Base-by-base conservation (phyloP, 2,329 filamentous ascomycete genomes). In the Colletotrichum acutatum region DNA sequence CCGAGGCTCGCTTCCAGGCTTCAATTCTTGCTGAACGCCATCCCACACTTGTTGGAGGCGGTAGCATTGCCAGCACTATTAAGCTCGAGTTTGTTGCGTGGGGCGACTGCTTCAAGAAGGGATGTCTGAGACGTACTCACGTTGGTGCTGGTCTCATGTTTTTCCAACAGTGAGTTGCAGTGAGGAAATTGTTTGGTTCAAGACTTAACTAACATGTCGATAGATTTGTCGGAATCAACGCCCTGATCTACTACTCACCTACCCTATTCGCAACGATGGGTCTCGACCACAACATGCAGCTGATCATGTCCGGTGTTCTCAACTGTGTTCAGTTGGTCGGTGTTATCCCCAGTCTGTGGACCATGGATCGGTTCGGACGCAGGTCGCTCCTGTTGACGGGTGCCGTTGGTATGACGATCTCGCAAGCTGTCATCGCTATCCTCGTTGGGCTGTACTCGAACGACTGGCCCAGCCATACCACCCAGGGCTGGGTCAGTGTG, bases 401-500 rank as follows among this genome's bases (percentile, higher is more conserved):
- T 26, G 86, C 85, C 1, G 77, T 88, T 12, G 86, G 85, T 12
- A 89, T 88, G 84, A 84, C 82, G 0, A 74, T 82, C 14, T 87
- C 83, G 16, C 87, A 88, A 74, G 82, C 87, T 67, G 86, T 90
- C 66, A 86, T 90, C 62, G 87, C 87, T 1, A 83, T 82, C 34
- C 86, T 90, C 34, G 83, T 85, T 14, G 89, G 85, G 2, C 82
- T 83, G 8, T 87, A 85, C 75, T 82, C 87, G 34, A 74, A 86
- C 65, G 78, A 84, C 28, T 91, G 88, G 84, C 77, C 79, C 1
- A 75, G 80, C 0, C 84, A 90, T 75, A 76, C 77, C 3, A 84
- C 81, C 0, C 87, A 86, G 0, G 88, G 88, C 4, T 91, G 89
- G 89, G 87, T 84, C 5, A 87, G 86, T 1, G 87, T 90, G 0